A percentile compares a stretch with the other conserved stretches of the same genome.
These are phyloP conservation scores for Golovinomyces cichoracearum DNA, from an alignment of 2,329 filamentous ascomycete species.

Conservation along the genomic window DNA sequence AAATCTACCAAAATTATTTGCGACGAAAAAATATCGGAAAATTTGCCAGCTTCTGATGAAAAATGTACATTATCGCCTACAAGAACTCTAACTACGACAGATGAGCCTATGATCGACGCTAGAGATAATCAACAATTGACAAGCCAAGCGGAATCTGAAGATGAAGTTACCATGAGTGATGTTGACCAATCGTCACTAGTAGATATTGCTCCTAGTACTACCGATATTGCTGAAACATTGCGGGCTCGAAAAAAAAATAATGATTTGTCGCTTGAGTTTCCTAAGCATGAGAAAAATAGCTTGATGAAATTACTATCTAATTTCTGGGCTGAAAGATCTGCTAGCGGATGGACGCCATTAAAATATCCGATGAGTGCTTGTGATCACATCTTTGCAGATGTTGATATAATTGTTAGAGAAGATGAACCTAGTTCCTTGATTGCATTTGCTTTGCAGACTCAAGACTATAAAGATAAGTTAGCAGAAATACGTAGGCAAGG, in stretches of 20 bases:
- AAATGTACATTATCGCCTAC: constrained; percentile 11
- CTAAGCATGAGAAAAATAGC: constrained; percentile 78
- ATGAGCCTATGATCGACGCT: constrained; percentile 14
- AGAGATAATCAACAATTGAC: constrained; percentile 23
- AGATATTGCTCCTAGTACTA: constrained; percentile 37
- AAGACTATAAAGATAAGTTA: constrained; percentile 66
- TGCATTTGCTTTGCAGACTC: constrained; percentile 67
- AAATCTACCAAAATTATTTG: constrained; percentile 1
- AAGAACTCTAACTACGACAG: constrained; percentile 9
- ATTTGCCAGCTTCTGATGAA: constrained; percentile 6
- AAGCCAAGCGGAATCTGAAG: constrained; percentile 38
- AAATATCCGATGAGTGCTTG: constrained; percentile 74
- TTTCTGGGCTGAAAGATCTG: constrained; percentile 94
- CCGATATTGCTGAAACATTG: constrained; percentile 35
- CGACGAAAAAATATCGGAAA: constrained; percentile 12
- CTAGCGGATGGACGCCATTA: constrained; percentile 74
- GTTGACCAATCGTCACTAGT: constrained; percentile 42
- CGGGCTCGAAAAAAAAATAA: constrained; percentile 26
- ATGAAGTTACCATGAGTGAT: constrained; percentile 44
- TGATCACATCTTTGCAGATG: constrained; percentile 92
- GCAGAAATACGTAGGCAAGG: constrained; percentile 33
- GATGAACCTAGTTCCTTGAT: constrained; percentile 94
- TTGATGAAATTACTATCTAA: constrained; percentile 88
- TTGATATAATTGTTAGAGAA: constrained; percentile 87
- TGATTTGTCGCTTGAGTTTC: constrained; percentile 45